Conservation (phyloP, 106 monocot genomes). For the Dioscorea dumetorum region DNA sequence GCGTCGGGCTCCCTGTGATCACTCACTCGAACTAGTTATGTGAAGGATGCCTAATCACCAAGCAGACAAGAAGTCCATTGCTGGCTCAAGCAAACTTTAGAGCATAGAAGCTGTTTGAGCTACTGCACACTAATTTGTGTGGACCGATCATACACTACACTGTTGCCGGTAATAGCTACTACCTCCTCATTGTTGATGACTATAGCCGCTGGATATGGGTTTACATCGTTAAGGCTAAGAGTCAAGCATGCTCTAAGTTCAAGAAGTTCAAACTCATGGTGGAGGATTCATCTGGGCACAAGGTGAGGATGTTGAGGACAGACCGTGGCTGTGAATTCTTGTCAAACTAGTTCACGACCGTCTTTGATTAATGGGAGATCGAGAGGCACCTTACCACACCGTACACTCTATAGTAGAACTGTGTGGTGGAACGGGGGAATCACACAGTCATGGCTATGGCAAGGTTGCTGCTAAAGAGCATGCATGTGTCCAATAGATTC, state of each 20-base stretch:
- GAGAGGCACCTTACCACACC: conserved; percentile 7
- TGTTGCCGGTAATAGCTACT: no score
- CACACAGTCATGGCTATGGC: conserved; percentile 12
- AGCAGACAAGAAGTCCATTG: conserved; percentile 3
- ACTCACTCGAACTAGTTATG: conserved; percentile 1
- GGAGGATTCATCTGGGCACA: not conserved
- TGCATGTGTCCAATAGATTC: not conserved
- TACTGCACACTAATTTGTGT: not conserved
- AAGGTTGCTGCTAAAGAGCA: conserved; percentile 7
- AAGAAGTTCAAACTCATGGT: not conserved
- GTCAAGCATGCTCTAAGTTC: not conserved
- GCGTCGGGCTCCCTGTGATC: not conserved
- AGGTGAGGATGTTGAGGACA: not conserved
- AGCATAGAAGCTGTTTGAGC: conserved; percentile 4
- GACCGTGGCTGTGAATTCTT: no score
- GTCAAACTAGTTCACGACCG: not conserved
- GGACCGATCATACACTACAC: not conserved
- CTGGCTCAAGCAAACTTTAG: not conserved
- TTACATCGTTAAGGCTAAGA: conserved; percentile 1
- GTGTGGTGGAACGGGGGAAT: conserved; percentile 10
- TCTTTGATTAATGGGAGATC: conserved; percentile 1
- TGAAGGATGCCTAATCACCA: conserved; percentile 2
- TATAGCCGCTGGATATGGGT: conserved; percentile 13
- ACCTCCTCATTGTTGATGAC: conserved; percentile 10
- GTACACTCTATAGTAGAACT: conserved; percentile 5